Evolutionary conservation across 1,284 basidiomycete species (phyloP).

Genomic region (Neotropicomus parvogracilis): DNA sequence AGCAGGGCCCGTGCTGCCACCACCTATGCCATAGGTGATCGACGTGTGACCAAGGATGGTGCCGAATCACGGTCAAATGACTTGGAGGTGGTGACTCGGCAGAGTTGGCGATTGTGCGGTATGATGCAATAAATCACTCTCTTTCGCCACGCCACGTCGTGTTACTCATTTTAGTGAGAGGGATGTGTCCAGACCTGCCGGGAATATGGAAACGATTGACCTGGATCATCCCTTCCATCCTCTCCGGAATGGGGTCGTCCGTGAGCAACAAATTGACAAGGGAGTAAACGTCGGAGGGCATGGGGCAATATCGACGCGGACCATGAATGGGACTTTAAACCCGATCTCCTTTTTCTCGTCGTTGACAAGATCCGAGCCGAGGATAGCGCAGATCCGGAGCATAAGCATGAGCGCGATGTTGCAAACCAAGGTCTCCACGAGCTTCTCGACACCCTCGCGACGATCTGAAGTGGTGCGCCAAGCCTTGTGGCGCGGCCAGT

Average conservation of each 20-base stretch:
- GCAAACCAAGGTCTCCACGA: slow-evolving; percentile 19
- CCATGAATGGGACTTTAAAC: slow-evolving; percentile 22
- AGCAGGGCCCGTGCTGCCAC: neutral
- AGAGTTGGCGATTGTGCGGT: too few species aligned
- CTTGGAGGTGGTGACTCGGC: too few species aligned
- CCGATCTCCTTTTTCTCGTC: slow-evolving; percentile 15
- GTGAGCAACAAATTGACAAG: slow-evolving; percentile 19
- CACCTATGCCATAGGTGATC: too few species aligned
- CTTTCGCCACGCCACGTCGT: slow-evolving; percentile 11
- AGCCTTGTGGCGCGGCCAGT: slow-evolving; percentile 26
- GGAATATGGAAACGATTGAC: slow-evolving; percentile 21
- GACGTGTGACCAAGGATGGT: too few species aligned
- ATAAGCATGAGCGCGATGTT: slow-evolving; percentile 15
- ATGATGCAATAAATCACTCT: too few species aligned
- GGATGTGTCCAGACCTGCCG: slow-evolving; percentile 7
- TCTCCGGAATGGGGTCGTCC: slow-evolving; percentile 4
- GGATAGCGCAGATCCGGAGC: slow-evolving; percentile 21
- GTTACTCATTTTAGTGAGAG: slow-evolving; percentile 14
- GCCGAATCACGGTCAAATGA: too few species aligned
- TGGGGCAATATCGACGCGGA: slow-evolving; percentile 24
- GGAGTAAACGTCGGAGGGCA: slow-evolving; percentile 17
- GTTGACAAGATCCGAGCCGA: slow-evolving; percentile 19
- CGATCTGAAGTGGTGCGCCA: slow-evolving; percentile 20
- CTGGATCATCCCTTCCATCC: slow-evolving; percentile 27
- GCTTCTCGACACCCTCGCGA: slow-evolving; percentile 20